These are phyloP conservation scores for Clathrospora elynae DNA, from an alignment of 2,329 filamentous ascomycete genomes.

Conservation along the genomic window DNA sequence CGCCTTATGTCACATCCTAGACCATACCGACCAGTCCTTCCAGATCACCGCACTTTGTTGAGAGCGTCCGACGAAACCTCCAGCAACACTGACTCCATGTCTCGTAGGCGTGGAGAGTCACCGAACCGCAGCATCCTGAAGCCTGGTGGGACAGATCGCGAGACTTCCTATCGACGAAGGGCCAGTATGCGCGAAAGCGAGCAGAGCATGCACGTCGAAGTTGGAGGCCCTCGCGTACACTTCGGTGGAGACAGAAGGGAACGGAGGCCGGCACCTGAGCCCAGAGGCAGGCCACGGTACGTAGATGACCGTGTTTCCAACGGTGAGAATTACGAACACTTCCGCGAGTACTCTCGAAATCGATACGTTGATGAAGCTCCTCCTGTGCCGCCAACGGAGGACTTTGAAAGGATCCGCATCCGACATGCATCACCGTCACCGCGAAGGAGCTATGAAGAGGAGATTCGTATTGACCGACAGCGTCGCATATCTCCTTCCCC, in stretches of 20 bases:
- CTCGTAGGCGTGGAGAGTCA: conserved; percentile 16
- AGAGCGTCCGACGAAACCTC: conserved; percentile 26
- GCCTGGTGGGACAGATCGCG: conserved; percentile 18
- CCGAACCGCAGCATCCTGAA: conserved; percentile 36
- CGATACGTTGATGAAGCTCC: conserved; percentile 18
- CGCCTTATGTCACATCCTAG: conserved; percentile 35
- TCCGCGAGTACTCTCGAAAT: conserved; percentile 17
- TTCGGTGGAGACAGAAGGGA: conserved; percentile 27
- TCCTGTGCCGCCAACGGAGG: conserved; percentile 19
- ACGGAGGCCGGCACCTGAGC: conserved; percentile 3
- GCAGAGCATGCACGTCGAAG: conserved; percentile 38
- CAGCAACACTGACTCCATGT: conserved; percentile 18
- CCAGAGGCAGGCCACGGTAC: conserved; percentile 5
- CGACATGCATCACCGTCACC: conserved; percentile 20
- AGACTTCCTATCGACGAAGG: conserved; percentile 25
- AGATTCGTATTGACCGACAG: conserved; percentile 25
- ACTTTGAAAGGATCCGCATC: conserved; percentile 28
- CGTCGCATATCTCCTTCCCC: conserved; percentile 25
- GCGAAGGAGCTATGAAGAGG: conserved; percentile 19
- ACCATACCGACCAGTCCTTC: conserved; percentile 28
- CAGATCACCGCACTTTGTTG: conserved; percentile 21
- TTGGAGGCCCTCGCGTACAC: conserved; percentile 38
- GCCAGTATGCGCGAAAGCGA: conserved; percentile 27
- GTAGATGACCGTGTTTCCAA: conserved; percentile 10
- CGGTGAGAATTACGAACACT: conserved; percentile 17